Conservation (phyloP, 1,284 basidiomycete genomes). For the Austropuccinia psidii region DNA sequence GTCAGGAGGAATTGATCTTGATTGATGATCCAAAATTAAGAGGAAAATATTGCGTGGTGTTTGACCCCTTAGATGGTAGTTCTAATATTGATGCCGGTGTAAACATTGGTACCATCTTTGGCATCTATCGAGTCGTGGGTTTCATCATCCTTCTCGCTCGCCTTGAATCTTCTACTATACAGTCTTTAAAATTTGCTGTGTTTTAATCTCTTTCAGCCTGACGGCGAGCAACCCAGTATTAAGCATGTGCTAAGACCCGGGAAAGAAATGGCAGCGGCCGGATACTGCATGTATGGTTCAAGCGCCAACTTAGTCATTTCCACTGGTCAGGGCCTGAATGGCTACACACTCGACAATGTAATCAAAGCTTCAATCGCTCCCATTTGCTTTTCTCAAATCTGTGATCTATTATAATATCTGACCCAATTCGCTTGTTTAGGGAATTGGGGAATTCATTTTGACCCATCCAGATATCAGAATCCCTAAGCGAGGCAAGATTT, state of each 20-base stretch:
- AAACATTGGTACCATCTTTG: slow-evolving; percentile 99
- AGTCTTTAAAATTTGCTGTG: slow-evolving; percentile 15
- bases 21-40: slow-evolving; percentile 46
- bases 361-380: slow-evolving; percentile 21
- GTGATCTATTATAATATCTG: not conserved
- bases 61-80: slow-evolving; percentile 95
- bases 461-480: slow-evolving; percentile 97
- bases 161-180: not conserved
- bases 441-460: slow-evolving; percentile 96
- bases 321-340: slow-evolving; percentile 92
- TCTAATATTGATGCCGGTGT: slow-evolving; percentile 99
- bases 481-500: slow-evolving; percentile 91
- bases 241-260: slow-evolving; percentile 88
- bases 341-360: slow-evolving; percentile 88
- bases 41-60: slow-evolving; percentile 86
- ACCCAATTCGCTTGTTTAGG: slow-evolving; percentile 40
- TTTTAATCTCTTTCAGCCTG: slow-evolving; percentile 52
- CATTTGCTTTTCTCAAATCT: not conserved
- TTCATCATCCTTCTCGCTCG: too few species aligned
- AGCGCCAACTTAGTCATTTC: slow-evolving; percentile 95
- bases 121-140: slow-evolving; percentile 79
- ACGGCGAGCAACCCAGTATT: slow-evolving; percentile 67
- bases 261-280: slow-evolving; percentile 94
- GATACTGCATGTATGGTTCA: slow-evolving; percentile 77
- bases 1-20: slow-evolving; percentile 46